Evolutionary conservation across 176 grass and related monocot genomes (phyloP).

Genomic region (Areca catechu): DNA sequence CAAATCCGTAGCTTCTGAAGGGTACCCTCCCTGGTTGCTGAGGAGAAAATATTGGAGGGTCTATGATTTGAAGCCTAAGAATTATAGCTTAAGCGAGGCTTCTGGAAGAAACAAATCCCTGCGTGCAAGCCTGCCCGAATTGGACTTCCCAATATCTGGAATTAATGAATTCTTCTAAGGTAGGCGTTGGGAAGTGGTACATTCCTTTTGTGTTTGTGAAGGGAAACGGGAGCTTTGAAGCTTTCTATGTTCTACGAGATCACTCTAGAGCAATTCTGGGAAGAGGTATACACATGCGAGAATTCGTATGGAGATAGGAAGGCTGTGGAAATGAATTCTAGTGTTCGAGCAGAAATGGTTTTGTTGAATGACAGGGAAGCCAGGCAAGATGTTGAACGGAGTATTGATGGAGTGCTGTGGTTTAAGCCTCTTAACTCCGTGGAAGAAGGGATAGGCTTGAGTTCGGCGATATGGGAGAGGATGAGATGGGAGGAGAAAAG

Average conservation of each 20-base stretch:
- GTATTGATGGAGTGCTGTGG: slow-evolving; percentile 42
- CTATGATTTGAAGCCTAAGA: too few species aligned
- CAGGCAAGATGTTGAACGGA: background rate
- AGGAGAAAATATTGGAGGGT: too few species aligned
- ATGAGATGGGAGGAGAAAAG: slow-evolving; percentile 48
- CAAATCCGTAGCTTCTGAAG: too few species aligned
- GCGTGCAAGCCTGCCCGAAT: too few species aligned
- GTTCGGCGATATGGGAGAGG: slow-evolving; percentile 44
- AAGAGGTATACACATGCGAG: slow-evolving; percentile 3
- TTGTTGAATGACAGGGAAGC: slow-evolving; percentile 10
- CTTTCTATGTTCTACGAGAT: slow-evolving; percentile 38
- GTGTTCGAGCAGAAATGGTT: slow-evolving; percentile 12
- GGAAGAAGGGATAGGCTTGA: slow-evolving; percentile 28
- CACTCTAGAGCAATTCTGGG: slow-evolving; percentile 39
- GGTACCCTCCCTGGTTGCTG: too few species aligned
- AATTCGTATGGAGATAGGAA: background rate
- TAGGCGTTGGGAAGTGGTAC: slow-evolving; percentile 43
- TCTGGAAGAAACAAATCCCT: too few species aligned
- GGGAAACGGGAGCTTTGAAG: slow-evolving; percentile 8
- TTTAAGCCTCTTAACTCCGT: slow-evolving; percentile 22
- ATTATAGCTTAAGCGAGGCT: too few species aligned
- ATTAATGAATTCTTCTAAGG: background rate
- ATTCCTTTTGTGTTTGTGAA: slow-evolving; percentile 38
- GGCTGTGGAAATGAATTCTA: slow-evolving; percentile 2
- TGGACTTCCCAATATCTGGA: background rate